These are phyloP conservation scores for Lachnellula cervina DNA, from an alignment of 2,329 filamentous ascomycete genomes.

Conservation along the genomic window DNA sequence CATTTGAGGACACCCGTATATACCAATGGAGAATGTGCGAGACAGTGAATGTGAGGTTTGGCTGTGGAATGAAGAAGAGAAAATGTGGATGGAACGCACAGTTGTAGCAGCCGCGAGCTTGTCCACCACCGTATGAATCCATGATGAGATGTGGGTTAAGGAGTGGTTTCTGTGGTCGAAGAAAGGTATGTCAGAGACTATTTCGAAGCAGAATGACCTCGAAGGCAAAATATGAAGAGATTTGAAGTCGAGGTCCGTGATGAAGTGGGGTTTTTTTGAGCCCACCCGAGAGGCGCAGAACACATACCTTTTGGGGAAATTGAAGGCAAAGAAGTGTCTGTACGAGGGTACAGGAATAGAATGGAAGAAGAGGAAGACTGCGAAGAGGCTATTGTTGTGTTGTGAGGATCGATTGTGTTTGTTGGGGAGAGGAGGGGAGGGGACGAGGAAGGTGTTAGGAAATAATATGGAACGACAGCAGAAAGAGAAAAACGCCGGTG, in stretches of 20 bases:
- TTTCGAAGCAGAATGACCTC: background rate
- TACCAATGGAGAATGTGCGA: background rate
- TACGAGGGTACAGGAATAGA: conserved; percentile 9
- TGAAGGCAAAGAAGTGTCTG: conserved; percentile 6
- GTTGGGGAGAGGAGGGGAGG: background rate
- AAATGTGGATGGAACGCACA: conserved; percentile 37
- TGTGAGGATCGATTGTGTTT: background rate
- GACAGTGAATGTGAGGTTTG: background rate
- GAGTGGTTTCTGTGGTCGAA: conserved; percentile 10
- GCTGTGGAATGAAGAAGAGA: conserved; percentile 15
- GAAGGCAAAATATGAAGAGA: background rate
- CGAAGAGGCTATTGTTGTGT: conserved; percentile 3
- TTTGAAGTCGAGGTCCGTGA: background rate
- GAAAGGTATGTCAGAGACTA: conserved; percentile 7
- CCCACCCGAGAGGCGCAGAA: conserved; percentile 4
- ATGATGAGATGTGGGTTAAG: conserved; percentile 21
- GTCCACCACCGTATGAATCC: conserved; percentile 30
- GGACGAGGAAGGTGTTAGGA: no score
- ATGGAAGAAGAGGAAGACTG: conserved; percentile 6
- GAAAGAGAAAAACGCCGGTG: background rate
- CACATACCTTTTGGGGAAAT: background rate
- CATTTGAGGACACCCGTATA: background rate
- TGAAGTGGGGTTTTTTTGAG: conserved; percentile 8
- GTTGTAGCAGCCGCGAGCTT: conserved; percentile 44
- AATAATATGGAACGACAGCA: background rate